A percentile compares a stretch with the other conserved stretches of the same genome.
These are phyloP conservation scores for Fistulifera pelliculosa DNA, from an alignment of 108 stramenopile species.

Conservation along the genomic window DNA sequence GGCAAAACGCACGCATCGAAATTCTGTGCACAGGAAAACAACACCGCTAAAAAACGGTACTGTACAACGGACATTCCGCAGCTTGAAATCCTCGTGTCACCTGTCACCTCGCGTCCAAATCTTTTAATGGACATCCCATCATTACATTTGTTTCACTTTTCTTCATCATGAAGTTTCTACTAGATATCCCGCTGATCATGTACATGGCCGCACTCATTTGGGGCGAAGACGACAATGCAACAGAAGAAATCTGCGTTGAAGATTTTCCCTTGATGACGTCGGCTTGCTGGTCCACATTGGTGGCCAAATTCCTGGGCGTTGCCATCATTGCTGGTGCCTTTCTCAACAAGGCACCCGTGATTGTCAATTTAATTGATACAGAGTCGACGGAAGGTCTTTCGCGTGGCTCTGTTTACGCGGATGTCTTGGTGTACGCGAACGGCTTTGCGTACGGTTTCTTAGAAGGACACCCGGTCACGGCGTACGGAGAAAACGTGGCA, in stretches of 20 bases:
- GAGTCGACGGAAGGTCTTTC: slow-evolving; percentile 57
- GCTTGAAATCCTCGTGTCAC: too few species aligned
- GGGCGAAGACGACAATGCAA: background rate
- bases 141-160: too few species aligned
- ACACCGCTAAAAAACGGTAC: too few species aligned
- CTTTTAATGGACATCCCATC: too few species aligned
- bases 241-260: slow-evolving; percentile 9
- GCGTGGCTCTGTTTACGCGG: slow-evolving; percentile 38
- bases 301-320: slow-evolving; percentile 61
- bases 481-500: slow-evolving; percentile 72
- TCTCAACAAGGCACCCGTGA: slow-evolving; percentile 68
- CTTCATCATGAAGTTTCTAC: too few species aligned
- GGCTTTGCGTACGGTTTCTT: slow-evolving; percentile 56
- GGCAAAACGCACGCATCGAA: too few species aligned
- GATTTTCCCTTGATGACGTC: slow-evolving; percentile 38
- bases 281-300: slow-evolving; percentile 43
- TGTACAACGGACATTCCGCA: too few species aligned
- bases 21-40: too few species aligned
- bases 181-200: too few species aligned
- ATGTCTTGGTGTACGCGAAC: slow-evolving; percentile 59
- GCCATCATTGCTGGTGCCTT: slow-evolving; percentile 57
- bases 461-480: slow-evolving; percentile 62
- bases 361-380: slow-evolving; percentile 44
- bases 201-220: slow-evolving; percentile 2
- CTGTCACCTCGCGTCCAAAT: too few species aligned